Evolutionary conservation across 306 rosid species (phyloP), one percentile per base, ranked within the genome.

Genomic region (Dicorynia guianensis): DNA sequence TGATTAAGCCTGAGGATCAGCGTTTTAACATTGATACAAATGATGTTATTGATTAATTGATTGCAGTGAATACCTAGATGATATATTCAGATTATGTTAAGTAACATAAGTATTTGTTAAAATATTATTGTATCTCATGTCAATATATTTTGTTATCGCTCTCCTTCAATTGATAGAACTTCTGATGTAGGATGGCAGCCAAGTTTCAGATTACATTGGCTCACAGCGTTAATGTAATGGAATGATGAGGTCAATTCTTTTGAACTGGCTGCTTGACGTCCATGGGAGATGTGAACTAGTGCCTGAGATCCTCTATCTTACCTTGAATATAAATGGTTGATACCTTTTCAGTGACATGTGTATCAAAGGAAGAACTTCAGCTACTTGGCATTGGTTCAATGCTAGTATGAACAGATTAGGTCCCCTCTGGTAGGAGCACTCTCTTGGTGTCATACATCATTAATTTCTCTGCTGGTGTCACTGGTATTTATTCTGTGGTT

Each of bases 231-330:
- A 87, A 6, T 76, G 85, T 8, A 87, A 74, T 78, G 65, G 71
- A 8, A 86, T 61, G 74, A 90, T 90, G 93, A 25, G 93, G 70
- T 69, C 86, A 9, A 88, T 86, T 20, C 76, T 77, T 7, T 76
- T 91, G 34, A 91, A 86, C 72, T 89, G 89, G 93, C 39, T 91
- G 74, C 52, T 85, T 36, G 92, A 89, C 7, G 85, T 85, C 39
- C 93, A 89, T 76, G 20, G 56, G 33, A 80, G 74, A 53, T 87
- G 83, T 11, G 81, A 87, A 33, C 81, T 83, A 40, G 78, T 65
- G 79, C 90, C 89, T 0, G 96, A 91, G 62, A 87, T 89, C 18
- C 88, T 90, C 17, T 88, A 60, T 74, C 93, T 90, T 34, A 69
- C 90, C 1, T 36, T 90, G 30, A 86, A 88, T 42, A 69, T 88